Base-by-base conservation (phyloP, 2,329 filamentous ascomycete genomes). In the Rosellinia necatrix region DNA sequence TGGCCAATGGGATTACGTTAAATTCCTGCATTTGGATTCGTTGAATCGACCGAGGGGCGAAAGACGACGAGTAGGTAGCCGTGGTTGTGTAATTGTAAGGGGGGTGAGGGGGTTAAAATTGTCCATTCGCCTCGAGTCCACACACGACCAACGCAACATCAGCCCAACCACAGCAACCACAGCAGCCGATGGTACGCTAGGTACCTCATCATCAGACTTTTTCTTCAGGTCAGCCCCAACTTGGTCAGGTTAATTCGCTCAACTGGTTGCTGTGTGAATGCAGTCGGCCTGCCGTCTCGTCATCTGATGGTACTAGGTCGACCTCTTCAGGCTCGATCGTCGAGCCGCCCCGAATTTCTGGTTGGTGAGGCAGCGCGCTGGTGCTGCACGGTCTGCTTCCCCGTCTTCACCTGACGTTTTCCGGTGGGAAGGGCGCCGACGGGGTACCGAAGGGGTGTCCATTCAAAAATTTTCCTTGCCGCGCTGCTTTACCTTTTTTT, bases 251-350 rank as follows among this genome's bases (percentile, higher is more conserved):
- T 54, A 49, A 57, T 60, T 56, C 59, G 50, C 57, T 51, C 46
- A 53, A 44, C 41, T 30, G 27, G 44, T 44, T 41, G 46, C 49
- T 56, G 51, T 32, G 35, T 56, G 49, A n/a, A 49, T 60, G 59
- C 53, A 50, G 37, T 43, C 41, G 49, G 34, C 44, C 53, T 55
- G 48, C 25, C 41, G 38, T 52, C 49, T 44, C 49, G 41, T 60
- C 59, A 62, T 62, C 59, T 62, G 59, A 58, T 58, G 25, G 41
- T 51, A 51, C 49, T 49, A 53, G 59, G 32, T 37, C 35, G 59
- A 37, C 27, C 17, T 42, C 32, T 50, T 40, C 41, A 49, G 46
- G 37, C 49, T 54, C 54, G 46, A 59, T 53, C 49, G 44, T 46
- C 49, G 7, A 40, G n/a, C n/a, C 37, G 17, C 24, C 24, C 37